Evolutionary conservation across 129 eudicot species (phyloP).

Genomic region (Arctium minus): DNA sequence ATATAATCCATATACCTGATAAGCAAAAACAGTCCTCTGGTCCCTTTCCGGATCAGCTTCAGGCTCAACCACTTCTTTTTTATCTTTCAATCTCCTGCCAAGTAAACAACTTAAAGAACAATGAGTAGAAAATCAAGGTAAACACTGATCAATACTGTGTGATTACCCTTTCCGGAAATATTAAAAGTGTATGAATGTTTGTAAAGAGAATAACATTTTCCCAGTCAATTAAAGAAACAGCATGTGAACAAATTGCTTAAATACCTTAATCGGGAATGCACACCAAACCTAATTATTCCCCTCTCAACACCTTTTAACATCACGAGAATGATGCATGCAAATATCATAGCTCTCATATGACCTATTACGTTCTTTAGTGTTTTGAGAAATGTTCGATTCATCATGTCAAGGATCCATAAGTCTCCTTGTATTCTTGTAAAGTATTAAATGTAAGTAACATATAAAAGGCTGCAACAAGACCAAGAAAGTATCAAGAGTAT

Average conservation of each 20-base stretch:
- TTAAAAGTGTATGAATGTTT: not conserved
- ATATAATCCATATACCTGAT: conserved; percentile 53
- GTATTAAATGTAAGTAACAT: not conserved
- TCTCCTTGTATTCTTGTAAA: not conserved
- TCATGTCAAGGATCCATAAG: not conserved
- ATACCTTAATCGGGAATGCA: not conserved
- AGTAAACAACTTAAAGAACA: conserved; percentile 29
- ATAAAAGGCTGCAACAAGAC: not conserved
- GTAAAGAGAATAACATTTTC: not conserved
- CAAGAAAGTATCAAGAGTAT: not conserved
- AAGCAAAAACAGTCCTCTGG: conserved; percentile 96
- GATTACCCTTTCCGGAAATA: not conserved
- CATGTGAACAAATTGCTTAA: not conserved
- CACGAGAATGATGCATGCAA: not conserved
- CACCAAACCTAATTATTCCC: not conserved
- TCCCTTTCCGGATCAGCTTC: conserved; percentile 99
- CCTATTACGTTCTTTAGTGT: not conserved
- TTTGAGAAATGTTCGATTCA: not conserved
- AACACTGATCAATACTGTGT: not conserved
- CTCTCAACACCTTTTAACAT: not conserved
- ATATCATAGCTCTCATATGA: not conserved
- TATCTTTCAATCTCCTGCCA: conserved; percentile 86
- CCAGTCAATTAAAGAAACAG: not conserved
- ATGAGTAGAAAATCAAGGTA: conserved; percentile 26
- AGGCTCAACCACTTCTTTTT: conserved; percentile 84